A percentile compares a stretch with the other conserved stretches of the same genome.
These are phyloP conservation scores for Apiotrichum montevideense DNA, from an alignment of 1,284 basidiomycete species.

Conservation along the genomic window DNA sequence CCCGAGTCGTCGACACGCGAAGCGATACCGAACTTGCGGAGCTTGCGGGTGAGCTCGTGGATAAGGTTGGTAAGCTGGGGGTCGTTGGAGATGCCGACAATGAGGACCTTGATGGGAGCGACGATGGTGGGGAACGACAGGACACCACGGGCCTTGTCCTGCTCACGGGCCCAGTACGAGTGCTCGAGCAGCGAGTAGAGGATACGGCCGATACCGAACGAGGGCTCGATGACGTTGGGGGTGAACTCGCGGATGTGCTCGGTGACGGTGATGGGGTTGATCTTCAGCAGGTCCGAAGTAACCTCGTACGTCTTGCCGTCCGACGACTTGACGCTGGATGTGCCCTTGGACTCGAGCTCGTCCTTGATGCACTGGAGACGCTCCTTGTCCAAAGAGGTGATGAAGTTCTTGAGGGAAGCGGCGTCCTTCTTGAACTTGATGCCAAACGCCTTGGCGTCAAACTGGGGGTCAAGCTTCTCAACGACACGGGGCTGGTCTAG, in stretches of 20 bases:
- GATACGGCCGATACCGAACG: conserved; percentile 95
- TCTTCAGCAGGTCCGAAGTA: conserved; percentile 67
- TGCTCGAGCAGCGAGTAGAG: conserved; percentile 93
- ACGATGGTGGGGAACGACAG: conserved; percentile 82
- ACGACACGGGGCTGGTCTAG: conserved; percentile 72
- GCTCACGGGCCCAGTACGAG: conserved; percentile 89
- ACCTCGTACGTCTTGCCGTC: conserved; percentile 68
- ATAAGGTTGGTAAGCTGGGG: conserved; percentile 80
- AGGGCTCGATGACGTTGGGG: conserved; percentile 98
- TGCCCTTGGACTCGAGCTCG: conserved; percentile 54
- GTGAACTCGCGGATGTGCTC: conserved; percentile 91
- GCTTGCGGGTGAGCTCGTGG: conserved; percentile 75
- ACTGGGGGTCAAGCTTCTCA: conserved; percentile 68
- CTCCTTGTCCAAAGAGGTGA: conserved; percentile 65
- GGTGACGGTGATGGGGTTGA: conserved; percentile 78
- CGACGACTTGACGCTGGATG: conserved; percentile 46
- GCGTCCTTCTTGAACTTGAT: conserved; percentile 86
- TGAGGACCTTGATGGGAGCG: conserved; percentile 94
- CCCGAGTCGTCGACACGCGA: conserved; percentile 93
- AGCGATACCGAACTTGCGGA: conserved; percentile 82
- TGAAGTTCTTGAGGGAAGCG: conserved; percentile 61
- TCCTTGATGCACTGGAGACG: conserved; percentile 64
- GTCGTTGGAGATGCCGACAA: conserved; percentile 88
- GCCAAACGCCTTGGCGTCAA: conserved; percentile 84
- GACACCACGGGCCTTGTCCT: conserved; percentile 81